These are phyloP conservation scores for Paratinospora sagittata DNA, from an alignment of 164 flowering plant species.

Conservation along the genomic window DNA sequence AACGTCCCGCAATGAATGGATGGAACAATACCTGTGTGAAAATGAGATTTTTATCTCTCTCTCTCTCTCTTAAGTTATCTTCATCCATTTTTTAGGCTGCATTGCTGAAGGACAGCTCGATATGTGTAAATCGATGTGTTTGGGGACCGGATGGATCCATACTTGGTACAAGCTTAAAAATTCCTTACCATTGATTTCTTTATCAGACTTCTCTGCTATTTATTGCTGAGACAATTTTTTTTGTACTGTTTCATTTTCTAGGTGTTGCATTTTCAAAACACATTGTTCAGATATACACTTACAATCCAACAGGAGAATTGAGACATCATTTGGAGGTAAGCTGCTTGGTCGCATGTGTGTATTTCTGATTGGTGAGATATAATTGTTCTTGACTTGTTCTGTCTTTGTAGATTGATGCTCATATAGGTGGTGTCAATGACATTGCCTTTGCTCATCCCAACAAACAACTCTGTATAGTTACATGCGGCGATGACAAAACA, in stretches of 20 bases:
- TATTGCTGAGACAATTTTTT: neutral
- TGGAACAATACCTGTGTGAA: neutral
- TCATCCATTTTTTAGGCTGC: conserved; percentile 27
- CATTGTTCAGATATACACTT: conserved; percentile 49
- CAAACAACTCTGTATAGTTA: conserved; percentile 49
- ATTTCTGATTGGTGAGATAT: neutral
- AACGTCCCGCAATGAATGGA: neutral
- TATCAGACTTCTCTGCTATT: neutral
- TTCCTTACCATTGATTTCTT: neutral
- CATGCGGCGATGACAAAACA: conserved; percentile 68
- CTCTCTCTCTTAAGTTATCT: neutral
- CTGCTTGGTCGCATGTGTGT: neutral
- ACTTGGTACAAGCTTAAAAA: conserved; percentile 25
- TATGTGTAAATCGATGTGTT: conserved; percentile 42
- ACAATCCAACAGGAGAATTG: conserved; percentile 43
- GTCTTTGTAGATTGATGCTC: conserved; percentile 52
- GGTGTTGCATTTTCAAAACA: conserved; percentile 69
- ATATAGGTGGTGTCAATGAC: conserved; percentile 66
- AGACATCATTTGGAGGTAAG: conserved; percentile 53
- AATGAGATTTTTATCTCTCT: neutral
- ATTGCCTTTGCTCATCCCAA: conserved; percentile 56
- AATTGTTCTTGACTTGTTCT: neutral
- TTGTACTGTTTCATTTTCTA: conserved; percentile 10
- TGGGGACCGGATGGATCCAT: conserved; percentile 52
- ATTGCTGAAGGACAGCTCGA: conserved; percentile 35